Percentiles rank a stretch among this genome's conserved stretches.
These are phyloP conservation scores for Celoporthe dispersa DNA, from an alignment of 2,329 filamentous ascomycete genomes.

Conservation along the genomic window DNA sequence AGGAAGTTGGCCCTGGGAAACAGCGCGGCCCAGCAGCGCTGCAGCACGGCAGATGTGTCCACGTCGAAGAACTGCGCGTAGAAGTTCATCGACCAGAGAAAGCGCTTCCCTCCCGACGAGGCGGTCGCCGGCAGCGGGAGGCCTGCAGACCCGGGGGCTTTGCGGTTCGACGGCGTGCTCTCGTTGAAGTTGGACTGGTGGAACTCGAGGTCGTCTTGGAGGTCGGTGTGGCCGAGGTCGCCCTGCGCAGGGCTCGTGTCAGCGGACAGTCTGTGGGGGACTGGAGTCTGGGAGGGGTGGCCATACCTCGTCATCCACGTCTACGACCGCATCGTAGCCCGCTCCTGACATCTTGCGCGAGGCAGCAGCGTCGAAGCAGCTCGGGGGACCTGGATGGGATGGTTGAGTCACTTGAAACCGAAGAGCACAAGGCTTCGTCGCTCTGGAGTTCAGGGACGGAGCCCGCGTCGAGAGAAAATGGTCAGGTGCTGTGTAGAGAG, in stretches of 20 bases:
- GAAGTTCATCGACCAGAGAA: constrained; percentile 90
- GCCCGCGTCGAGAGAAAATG: neutral
- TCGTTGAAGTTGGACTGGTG: constrained; percentile 87
- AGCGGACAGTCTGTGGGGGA: constrained; percentile 14
- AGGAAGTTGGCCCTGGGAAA: constrained; percentile 94
- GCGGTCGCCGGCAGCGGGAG: constrained; percentile 63
- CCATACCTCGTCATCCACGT: constrained; percentile 90
- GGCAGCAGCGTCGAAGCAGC: neutral
- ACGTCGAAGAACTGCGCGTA: constrained; percentile 99
- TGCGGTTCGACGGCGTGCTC: constrained; percentile 52
- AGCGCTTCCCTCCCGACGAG: constrained; percentile 69
- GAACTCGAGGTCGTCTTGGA: constrained; percentile 99
- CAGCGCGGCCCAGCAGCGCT: constrained; percentile 85
- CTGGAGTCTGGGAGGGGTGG: neutral
- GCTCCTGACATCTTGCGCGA: constrained; percentile 68
- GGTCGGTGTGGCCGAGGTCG: constrained; percentile 95
- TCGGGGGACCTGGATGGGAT: neutral
- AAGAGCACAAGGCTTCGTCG: neutral
- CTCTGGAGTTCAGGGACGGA: neutral
- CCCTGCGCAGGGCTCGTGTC: constrained; percentile 60
- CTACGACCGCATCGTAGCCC: constrained; percentile 97
- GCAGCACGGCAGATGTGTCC: constrained; percentile 86
- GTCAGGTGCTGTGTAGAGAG: neutral
- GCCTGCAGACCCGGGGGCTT: constrained; percentile 52
- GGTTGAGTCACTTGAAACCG: neutral